Percentiles rank a stretch among this genome's conserved stretches.
These are phyloP conservation scores for Aspergillus biplanus DNA, from an alignment of 495 filamentous ascomycete species.

Conservation along the genomic window DNA sequence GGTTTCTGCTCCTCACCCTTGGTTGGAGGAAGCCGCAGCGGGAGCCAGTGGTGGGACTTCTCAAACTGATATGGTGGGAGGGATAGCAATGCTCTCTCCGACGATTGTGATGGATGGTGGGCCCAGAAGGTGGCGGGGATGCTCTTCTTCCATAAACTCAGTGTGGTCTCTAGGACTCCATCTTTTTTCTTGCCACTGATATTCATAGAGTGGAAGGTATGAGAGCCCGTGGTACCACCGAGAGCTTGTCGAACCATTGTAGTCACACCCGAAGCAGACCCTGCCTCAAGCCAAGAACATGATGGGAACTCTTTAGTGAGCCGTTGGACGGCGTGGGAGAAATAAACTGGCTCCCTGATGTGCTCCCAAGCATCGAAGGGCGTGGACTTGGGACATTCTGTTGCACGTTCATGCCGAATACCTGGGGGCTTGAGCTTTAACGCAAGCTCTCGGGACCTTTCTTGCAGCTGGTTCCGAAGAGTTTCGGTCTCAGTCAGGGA, in stretches of 20 bases:
- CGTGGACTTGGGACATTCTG: too few species aligned
- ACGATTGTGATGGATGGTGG: slow-evolving; percentile 38
- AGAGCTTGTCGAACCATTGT: slow-evolving; percentile 45
- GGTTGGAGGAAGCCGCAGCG: slow-evolving; percentile 11
- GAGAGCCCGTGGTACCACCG: slow-evolving; percentile 4
- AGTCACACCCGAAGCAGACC: slow-evolving; percentile 48
- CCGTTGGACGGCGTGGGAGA: slow-evolving; percentile 48
- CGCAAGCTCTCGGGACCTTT: slow-evolving; percentile 25
- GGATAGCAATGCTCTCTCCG: slow-evolving; percentile 32
- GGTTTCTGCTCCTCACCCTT: neutral
- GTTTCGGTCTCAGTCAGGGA: slow-evolving; percentile 41
- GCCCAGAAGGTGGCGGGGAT: slow-evolving; percentile 47
- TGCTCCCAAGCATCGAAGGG: slow-evolving; percentile 48
- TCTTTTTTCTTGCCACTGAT: slow-evolving; percentile 34
- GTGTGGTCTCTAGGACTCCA: slow-evolving; percentile 42
- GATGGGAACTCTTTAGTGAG: slow-evolving; percentile 33
- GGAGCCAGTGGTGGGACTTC: slow-evolving; percentile 42
- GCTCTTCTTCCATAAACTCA: slow-evolving; percentile 51
- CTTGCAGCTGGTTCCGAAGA: slow-evolving; percentile 33
- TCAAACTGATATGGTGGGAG: slow-evolving; percentile 60
- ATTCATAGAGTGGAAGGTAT: slow-evolving; percentile 47
- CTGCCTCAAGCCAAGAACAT: slow-evolving; percentile 53
- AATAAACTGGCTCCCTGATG: slow-evolving; percentile 53
- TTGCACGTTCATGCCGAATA: too few species aligned
- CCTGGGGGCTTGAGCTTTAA: too few species aligned